Evolutionary conservation across 2,329 filamentous ascomycete genomes (phyloP), one percentile per base, ranked within the genome.

Genomic region (Cercospora brassicicola): DNA sequence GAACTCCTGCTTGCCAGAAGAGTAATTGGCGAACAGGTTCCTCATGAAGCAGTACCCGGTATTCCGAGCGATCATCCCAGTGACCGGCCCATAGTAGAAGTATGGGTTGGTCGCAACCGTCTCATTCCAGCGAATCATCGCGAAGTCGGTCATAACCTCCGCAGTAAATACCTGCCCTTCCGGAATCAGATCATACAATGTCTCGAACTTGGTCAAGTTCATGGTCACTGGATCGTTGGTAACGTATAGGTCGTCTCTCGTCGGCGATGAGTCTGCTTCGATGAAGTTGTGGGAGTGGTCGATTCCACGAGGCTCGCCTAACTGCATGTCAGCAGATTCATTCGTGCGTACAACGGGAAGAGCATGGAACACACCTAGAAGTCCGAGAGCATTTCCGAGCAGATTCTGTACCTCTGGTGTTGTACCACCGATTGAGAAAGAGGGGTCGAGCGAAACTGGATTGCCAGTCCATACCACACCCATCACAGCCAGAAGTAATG

Each of bases 271-370:
- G 74, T 88, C 86, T 0, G 82, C 78, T 77, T 88, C 86, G 72
- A 86, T 84, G 65, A 84, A 82, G 74, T 87, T 86, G 74, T 88
- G 86, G 2, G 82, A 82, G n/a, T 83, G 83, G 13, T 77, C 76
- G 2, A 87, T 79, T 15, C 77, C 77, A 57, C 73, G 67, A 15
- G 76, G 75, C 33, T 64, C 45, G 30, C 61, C 61, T 64, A 4
- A 1, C 2, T 9, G 7, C 28, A 59, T 62, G 31, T 23, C 23
- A 23, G 23, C 23, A 23, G 23, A 23, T 23, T 23, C 23, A 23
- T 23, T 23, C 23, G 23, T 23, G 23, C 23, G 23, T 23, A 23
- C 23, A 23, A 23, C 23, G 23, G 23, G 23, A 23, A 23, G 30
- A 26, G 33, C 18, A 7, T 13, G 20, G 20, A 15, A 26, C 31